Percentiles rank a stretch among this genome's conserved stretches.
These are phyloP conservation scores for Periconia sp. DNA, from an alignment of 2,329 filamentous ascomycete genomes.

Conservation along the genomic window DNA sequence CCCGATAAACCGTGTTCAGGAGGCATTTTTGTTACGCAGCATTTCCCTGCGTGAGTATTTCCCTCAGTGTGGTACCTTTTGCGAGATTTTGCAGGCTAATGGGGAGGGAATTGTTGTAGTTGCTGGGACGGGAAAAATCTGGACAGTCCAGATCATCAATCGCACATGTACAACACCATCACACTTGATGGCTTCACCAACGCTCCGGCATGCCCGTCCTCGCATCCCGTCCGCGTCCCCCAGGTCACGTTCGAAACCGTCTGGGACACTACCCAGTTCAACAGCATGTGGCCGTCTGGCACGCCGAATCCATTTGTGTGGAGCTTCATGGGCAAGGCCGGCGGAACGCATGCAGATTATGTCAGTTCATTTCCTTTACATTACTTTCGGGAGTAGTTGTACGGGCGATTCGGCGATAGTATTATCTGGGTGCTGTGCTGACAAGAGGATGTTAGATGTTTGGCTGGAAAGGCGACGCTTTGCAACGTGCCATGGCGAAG, in stretches of 20 bases:
- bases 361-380: conserved; percentile 11
- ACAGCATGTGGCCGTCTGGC: conserved; percentile 21
- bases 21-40: conserved; percentile 27
- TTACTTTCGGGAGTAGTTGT: conserved; percentile 6
- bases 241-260: conserved; percentile 27
- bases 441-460: conserved; percentile 9
- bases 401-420: not conserved
- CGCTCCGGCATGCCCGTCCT: conserved; percentile 20
- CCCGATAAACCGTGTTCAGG: conserved; percentile 26
- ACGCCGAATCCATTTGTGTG: conserved; percentile 15
- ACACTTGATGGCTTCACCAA: conserved; percentile 22
- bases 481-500: conserved; percentile 21
- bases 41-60: conserved; percentile 23
- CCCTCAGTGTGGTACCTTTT: not conserved
- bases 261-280: conserved; percentile 29
- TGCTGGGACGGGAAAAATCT: conserved; percentile 52
- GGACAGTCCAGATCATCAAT: conserved; percentile 58
- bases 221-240: conserved; percentile 24
- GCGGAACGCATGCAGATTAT: conserved; percentile 27
- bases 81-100: conserved; percentile 1
- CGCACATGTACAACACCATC: conserved; percentile 43
- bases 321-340: conserved; percentile 16
- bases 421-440: no score
- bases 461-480: conserved; percentile 19
- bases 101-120: conserved; percentile 3